phyloP scores from a whole-genome alignment of 2,329 filamentous ascomycete genomes.

The Talaromyces verruculosus region DNA sequence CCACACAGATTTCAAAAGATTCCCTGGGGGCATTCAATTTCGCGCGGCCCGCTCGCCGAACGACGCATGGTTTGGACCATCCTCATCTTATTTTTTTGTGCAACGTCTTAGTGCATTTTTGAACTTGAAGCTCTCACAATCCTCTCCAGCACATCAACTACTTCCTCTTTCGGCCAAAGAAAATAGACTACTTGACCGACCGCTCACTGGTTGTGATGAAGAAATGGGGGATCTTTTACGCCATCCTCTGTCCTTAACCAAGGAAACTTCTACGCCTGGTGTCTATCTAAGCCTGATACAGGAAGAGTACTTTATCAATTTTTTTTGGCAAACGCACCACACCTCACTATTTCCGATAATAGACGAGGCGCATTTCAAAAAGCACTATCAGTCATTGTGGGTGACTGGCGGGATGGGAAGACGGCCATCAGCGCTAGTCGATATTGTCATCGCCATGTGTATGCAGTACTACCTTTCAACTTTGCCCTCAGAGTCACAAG shows the following conservation, averaged over 20 bases:
- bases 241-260: neutral
- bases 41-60: conserved; percentile 12
- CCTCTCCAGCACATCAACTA: neutral
- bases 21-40: conserved; percentile 7
- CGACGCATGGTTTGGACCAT: conserved; percentile 16
- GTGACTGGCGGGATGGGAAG: neutral
- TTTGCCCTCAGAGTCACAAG: conserved; percentile 3
- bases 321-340: conserved; percentile 17
- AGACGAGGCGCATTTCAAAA: conserved; percentile 16
- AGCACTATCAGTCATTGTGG: conserved; percentile 19
- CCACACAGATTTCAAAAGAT: neutral
- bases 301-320: conserved; percentile 13
- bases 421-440: conserved; percentile 15
- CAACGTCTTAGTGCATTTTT: conserved; percentile 3
- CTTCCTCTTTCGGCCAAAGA: conserved; percentile 12
- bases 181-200: conserved; percentile 9
- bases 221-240: conserved; percentile 3
- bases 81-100: conserved; percentile 12
- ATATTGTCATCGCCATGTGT: conserved; percentile 18
- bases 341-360: conserved; percentile 8
- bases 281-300: conserved; percentile 11
- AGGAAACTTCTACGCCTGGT: neutral
- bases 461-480: conserved; percentile 18
- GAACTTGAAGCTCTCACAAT: conserved; percentile 5
- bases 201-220: neutral